These are phyloP conservation scores for Blepharisma stoltei DNA, from an alignment of 73 alveolate species.

Conservation along the genomic window DNA sequence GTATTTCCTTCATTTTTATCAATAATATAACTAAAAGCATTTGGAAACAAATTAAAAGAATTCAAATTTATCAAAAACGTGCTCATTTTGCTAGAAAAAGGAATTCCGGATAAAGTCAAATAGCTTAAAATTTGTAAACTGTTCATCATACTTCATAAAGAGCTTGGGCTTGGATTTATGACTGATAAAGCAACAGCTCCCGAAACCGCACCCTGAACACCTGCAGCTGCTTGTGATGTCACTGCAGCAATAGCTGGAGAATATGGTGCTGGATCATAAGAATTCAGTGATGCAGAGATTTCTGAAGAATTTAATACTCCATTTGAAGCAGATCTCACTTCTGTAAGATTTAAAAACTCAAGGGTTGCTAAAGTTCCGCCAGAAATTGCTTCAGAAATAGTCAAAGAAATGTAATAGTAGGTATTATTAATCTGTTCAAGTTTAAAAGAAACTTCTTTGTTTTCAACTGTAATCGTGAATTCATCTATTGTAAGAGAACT, in stretches of 20 bases:
- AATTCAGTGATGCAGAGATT: too few relatives aligned
- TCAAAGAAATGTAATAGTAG: background rate
- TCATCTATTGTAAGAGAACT: background rate
- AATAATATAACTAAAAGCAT: background rate
- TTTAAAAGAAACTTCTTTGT: background rate
- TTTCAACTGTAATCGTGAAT: background rate
- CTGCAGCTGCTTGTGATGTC: background rate
- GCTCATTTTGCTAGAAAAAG: background rate
- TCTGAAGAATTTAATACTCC: background rate
- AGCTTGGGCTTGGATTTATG: background rate
- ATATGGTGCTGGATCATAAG: too few relatives aligned
- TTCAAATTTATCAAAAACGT: background rate
- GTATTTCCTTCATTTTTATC: background rate
- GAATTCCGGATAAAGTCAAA: background rate
- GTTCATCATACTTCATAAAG: conserved; percentile 2
- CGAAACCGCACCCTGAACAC: background rate
- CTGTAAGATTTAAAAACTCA: background rate
- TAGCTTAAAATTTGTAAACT: background rate
- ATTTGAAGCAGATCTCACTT: background rate
- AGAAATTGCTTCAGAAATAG: background rate
- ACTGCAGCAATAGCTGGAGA: too few relatives aligned
- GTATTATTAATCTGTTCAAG: background rate
- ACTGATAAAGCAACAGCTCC: background rate
- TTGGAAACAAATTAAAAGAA: background rate
- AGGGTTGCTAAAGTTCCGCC: background rate